Base-by-base conservation (phyloP, 306 rosid genomes). In the Sindora glabra region DNA sequence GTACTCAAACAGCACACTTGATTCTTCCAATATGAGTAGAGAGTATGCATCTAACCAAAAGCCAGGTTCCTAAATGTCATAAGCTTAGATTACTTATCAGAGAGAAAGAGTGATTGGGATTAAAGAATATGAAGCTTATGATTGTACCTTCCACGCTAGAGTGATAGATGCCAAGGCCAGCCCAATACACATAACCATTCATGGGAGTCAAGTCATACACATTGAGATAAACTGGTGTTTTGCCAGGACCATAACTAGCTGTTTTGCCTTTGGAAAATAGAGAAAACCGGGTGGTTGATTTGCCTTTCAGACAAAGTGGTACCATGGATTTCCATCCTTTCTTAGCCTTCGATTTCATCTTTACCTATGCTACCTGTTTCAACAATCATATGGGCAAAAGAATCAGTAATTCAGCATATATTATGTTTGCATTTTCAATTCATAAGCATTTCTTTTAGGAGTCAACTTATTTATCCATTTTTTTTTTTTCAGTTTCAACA, bases 131-230 rank as follows among this genome's bases (percentile, higher is more conserved):
- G 22, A 52, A 59, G 46, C 15, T 10, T 44, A 45, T 18, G 33
- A 48, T 9, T 42, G 26, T 76, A 89, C 99, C 99, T 89, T 94
- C 95, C 27, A 94, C 94, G 56, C 99, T 97, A 56, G 99, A 94
- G 77, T 94, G 97, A 70, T 82, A 94, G 73, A 94, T 86, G 40
- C 99, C 99, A 41, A 94, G 68, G 72, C 99, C 99, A 25, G 91
- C 95, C 99, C 99, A 94, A 62, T 89, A 77, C 56, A 86, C 80
- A 69, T 86, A 94, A 36, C 99, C 99, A 70, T 94, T 94, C 91
- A 80, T 77, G 55, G 96, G 94, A 24, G 99, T 94, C 74, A 94
- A 69, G 70, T 94, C 99, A 52, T 94, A 94, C 40, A 94, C 97
- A 68, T 94, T 94, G 25, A 94, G 86, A 84, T 84, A 89, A 58